Conservation (phyloP, 495 filamentous ascomycete species). For the Trichocladium antarcticum region DNA sequence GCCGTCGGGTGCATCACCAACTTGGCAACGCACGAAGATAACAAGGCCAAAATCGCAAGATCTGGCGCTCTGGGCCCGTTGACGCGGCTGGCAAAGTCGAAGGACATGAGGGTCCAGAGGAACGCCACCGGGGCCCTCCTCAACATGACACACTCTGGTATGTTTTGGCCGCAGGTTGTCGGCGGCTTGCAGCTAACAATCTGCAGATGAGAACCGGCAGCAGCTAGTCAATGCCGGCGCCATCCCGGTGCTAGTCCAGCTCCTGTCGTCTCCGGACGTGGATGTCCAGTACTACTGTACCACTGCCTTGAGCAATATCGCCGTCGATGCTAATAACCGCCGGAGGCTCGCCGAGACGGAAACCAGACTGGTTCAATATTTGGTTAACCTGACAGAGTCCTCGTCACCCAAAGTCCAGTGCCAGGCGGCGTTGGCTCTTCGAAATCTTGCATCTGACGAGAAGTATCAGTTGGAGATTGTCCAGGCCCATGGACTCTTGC, state of each 20-base stretch:
- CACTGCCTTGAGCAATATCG: conserved; percentile 95
- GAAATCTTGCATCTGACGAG: conserved; percentile 94
- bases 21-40: conserved; percentile 93
- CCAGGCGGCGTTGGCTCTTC: conserved; percentile 85
- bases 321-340: conserved; percentile 82
- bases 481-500: conserved; percentile 67
- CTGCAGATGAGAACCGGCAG: conserved; percentile 85
- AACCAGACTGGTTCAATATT: conserved; percentile 74
- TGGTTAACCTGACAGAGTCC: conserved; percentile 94
- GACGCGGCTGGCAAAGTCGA: conserved; percentile 87
- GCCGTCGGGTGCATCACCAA: conserved; percentile 98
- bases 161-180: conserved; percentile 14
- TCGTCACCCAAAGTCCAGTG: conserved; percentile 96
- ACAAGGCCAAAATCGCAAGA: conserved; percentile 95
- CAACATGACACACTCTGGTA: conserved; percentile 99
- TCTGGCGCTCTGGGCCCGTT: conserved; percentile 86
- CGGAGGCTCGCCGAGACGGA: conserved; percentile 84
- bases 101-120: conserved; percentile 95
- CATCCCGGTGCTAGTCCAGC: conserved; percentile 89
- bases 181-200: conserved; percentile 17
- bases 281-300: conserved; percentile 99
- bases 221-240: conserved; percentile 93
- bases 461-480: conserved; percentile 99
- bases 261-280: conserved; percentile 82
- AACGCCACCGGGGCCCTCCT: conserved; percentile 93